phyloP scores from a whole-genome alignment of 2,329 filamentous ascomycete species.

The Colletotrichum lupini region DNA sequence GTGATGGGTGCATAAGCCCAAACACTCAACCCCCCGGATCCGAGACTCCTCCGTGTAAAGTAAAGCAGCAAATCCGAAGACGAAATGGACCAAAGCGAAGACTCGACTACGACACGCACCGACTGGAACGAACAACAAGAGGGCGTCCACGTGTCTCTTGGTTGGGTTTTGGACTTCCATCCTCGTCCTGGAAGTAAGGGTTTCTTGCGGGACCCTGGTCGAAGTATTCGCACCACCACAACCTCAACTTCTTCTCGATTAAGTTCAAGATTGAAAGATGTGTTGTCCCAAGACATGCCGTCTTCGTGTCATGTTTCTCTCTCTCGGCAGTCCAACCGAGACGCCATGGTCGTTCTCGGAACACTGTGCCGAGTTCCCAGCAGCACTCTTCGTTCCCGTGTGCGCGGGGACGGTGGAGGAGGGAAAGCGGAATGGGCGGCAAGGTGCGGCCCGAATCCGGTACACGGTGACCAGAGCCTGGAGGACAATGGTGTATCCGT shows the following conservation, averaged over 20 bases:
- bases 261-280: background rate
- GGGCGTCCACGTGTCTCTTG: background rate
- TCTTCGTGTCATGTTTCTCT: background rate
- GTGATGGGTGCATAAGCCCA: slow-evolving; percentile 17
- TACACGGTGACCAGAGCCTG: background rate
- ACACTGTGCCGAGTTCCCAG: background rate
- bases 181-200: background rate
- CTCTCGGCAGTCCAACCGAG: background rate
- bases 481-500: too few species aligned
- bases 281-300: background rate
- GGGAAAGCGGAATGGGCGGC: background rate
- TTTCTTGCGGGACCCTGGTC: background rate
- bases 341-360: background rate
- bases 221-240: background rate
- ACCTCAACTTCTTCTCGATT: background rate
- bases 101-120: background rate
- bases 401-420: background rate
- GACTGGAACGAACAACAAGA: background rate
- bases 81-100: background rate
- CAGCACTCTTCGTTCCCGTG: background rate
- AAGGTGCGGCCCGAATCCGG: background rate
- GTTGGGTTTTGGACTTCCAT: background rate
- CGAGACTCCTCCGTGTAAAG: slow-evolving; percentile 20
- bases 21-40: slow-evolving; percentile 15
- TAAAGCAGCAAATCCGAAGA: slow-evolving; percentile 7